Base-by-base conservation (phyloP, 768 basidiomycete genomes). In the Strobilomyces confusus region DNA sequence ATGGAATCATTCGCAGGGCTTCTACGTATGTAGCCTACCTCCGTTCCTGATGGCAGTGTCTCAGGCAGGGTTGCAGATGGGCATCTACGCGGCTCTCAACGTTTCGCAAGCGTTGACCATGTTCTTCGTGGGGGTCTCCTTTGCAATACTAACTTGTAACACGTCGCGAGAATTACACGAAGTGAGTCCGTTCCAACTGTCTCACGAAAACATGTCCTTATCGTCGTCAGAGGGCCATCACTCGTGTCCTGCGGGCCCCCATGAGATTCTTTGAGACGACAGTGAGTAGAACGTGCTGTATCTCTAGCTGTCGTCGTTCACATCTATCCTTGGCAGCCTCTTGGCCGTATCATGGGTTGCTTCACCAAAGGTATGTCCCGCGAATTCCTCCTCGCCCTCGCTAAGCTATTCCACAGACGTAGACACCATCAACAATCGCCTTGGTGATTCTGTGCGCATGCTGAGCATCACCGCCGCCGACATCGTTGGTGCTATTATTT, bases 211-310 rank as follows among this genome's bases (percentile, higher is more conserved):
- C 7, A 22, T 29, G 29, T 2, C 8, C 38, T 30, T 9, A 25
- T 50, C 42, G 36, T 15, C 44, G 46, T 45, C 38, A 86, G 83
- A 71, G 69, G 55, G 83, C 89, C 6, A 79, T 89, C 50, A 70
- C 74, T 9, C 80, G 85, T 20, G 80, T 93, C 45, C 81, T 95
- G 79, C 81, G 84, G 65, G 89, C 91, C 0, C 92, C 92, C 0
- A 92, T 91, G 86, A 83, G 82, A 7, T 94, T 92, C 73, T 95
- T 92, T 64, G 93, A 95, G 65, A 92, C 86, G 2, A 90, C 88
- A 5, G 84, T 85, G 62, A 61, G 75, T 62, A 17, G 40, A 40
- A 32, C 41, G 2, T 34, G 41, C 30, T 23, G 9, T n/a, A 20
- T 46, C 17, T 17, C 23, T 20, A 17, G n/a, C 15, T 14, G 5